These are phyloP conservation scores for Neurospora sp. DNA, from an alignment of 495 filamentous ascomycete genomes.

Conservation along the genomic window DNA sequence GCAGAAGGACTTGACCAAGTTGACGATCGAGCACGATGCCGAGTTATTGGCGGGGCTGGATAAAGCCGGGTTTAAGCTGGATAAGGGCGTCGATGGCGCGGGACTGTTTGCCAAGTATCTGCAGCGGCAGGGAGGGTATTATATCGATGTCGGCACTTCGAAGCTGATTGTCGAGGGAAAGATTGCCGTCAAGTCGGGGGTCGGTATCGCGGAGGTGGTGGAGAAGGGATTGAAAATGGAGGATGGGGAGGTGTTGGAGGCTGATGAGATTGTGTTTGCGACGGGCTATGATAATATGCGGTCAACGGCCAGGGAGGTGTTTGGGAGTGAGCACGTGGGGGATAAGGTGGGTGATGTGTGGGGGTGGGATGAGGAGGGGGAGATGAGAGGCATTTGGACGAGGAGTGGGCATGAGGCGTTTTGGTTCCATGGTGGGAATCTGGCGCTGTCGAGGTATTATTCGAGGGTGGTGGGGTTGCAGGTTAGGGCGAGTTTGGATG, in stretches of 20 bases:
- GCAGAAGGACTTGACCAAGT: conserved; percentile 39
- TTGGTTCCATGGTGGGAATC: conserved; percentile 78
- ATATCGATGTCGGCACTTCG: conserved; percentile 70
- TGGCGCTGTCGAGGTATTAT: conserved; percentile 63
- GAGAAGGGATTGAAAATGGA: conserved; percentile 51
- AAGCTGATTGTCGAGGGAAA: conserved; percentile 66
- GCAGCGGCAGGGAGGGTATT: conserved; percentile 68
- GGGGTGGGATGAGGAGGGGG: conserved; percentile 71
- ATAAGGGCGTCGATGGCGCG: conserved; percentile 52
- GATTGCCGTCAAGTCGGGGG: conserved; percentile 64
- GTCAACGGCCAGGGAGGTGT: conserved; percentile 47
- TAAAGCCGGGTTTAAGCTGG: conserved; percentile 58
- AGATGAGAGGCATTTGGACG: conserved; percentile 63
- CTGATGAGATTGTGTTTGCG: conserved; percentile 74
- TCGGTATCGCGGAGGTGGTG: conserved; percentile 52
- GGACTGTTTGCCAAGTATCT: conserved; percentile 70
- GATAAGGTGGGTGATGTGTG: conserved; percentile 60
- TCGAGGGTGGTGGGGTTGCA: conserved; percentile 65
- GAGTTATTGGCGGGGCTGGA: conserved; percentile 48
- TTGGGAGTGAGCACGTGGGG: conserved; percentile 56
- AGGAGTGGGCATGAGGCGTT: conserved; percentile 62
- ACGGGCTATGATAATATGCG: conserved; percentile 81
- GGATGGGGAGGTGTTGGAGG: conserved; percentile 57
- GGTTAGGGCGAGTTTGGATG: conserved; percentile 58
- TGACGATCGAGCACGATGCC: conserved; percentile 41